Base-by-base conservation (phyloP, 2,329 filamentous ascomycete species). In the Ophiocordyceps robertsii region DNA sequence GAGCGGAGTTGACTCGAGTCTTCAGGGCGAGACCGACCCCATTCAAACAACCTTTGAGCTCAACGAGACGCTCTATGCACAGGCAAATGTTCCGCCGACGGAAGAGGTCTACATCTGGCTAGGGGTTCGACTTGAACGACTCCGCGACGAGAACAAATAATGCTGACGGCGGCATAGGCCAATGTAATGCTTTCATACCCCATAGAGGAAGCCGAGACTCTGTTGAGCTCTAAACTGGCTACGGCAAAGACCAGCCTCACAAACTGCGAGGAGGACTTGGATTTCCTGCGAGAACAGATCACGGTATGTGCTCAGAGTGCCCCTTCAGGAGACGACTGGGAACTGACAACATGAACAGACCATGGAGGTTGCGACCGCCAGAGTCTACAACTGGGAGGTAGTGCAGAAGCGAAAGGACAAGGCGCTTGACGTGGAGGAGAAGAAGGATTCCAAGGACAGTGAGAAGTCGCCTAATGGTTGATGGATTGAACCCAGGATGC, bases 361-460 rank as follows among this genome's bases (percentile, higher is more conserved):
- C 0, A 82, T 98, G 70, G 92, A 98, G 64, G 92, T 98, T 30
- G 92, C 92, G 4, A 88, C 90, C 35, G 92, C 92, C 19, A 75
- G 92, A 49, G 89, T 98, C n/a, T 96, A 98, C 65, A 98, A 98
- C 64, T 96, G 92, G 90, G 92, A 98, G 56, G 88, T 98, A 5
- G 86, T 90, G 37, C 85, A 95, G 69, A 86, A 93, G 65, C 74
- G 92, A 53, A 95, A 95, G 69, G 88, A 95, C 47, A 92, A 88
- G 62, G 70, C 66, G 4, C 80, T 82, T 33, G 75, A 78, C 48
- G 78, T 68, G 41, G 62, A 64, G 45, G 60, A 58, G 37, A 57
- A 60, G 39, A 57, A 63, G 45, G 62, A 63, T 39, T 56, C 55
- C 37, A 65, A 67, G 47, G 64, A 62, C 30, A 56, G 58, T 29